Percentiles rank a stretch among this genome's conserved stretches.
Conservation (phyloP, 306 rosid species). For the barrel medic (Medicago truncatula) region DNA sequence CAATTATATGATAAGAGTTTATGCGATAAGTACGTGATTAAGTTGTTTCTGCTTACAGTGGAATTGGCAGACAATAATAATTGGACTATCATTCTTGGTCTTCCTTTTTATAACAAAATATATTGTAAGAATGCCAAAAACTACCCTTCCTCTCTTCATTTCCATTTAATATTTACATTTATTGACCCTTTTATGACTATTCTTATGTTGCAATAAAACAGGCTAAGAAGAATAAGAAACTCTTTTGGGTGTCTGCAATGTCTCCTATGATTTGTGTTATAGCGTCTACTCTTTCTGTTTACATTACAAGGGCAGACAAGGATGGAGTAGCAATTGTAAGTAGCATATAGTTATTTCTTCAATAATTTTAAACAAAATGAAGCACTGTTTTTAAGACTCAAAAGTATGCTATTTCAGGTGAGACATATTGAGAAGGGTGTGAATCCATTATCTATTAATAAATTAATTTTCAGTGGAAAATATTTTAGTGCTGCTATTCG, state of each 20-base stretch:
- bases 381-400: constrained; percentile 14
- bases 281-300: constrained; percentile 72
- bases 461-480: constrained; percentile 70
- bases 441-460: constrained; percentile 66
- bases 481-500: constrained; percentile 57
- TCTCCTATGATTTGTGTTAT: constrained; percentile 82
- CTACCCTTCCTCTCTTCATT: background rate
- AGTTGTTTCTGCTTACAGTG: constrained; percentile 62
- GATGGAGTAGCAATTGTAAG: constrained; percentile 81
- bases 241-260: constrained; percentile 83
- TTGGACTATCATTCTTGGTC: constrained; percentile 68
- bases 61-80: constrained; percentile 84
- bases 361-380: background rate
- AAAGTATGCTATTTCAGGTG: constrained; percentile 56
- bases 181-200: constrained; percentile 7
- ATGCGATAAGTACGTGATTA: background rate
- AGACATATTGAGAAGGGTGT: constrained; percentile 56
- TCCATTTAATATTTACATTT: constrained; percentile 10
- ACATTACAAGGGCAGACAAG: constrained; percentile 70
- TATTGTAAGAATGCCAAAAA: constrained; percentile 56
- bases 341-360: background rate
- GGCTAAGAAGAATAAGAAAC: constrained; percentile 72
- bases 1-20: background rate
- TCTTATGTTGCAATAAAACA: constrained; percentile 30
- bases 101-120: constrained; percentile 69